These are phyloP conservation scores for Arthrinium puccinioides DNA, from an alignment of 2,329 filamentous ascomycete species.

Conservation along the genomic window DNA sequence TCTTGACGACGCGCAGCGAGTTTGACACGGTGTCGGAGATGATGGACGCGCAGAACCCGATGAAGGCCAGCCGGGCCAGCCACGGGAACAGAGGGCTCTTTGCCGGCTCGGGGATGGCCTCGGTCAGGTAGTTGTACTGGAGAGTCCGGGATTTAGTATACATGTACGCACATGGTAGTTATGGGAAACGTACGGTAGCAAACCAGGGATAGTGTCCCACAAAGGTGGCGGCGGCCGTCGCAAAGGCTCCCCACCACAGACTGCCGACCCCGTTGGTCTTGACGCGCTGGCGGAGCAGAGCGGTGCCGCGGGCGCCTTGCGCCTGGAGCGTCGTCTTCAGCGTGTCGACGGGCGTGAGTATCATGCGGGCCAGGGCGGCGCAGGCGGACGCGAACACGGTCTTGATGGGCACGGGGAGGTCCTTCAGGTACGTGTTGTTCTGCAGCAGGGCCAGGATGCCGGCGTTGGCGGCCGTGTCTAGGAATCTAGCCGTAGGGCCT, in stretches of 20 bases:
- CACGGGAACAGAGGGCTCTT: constrained; percentile 31
- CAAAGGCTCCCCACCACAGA: constrained; percentile 42
- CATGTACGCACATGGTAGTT: neutral
- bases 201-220: constrained; percentile 44
- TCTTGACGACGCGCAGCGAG: constrained; percentile 39
- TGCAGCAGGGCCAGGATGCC: constrained; percentile 39
- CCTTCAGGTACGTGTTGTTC: constrained; percentile 36
- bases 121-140: constrained; percentile 36
- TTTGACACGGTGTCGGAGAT: constrained; percentile 40
- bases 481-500: constrained; percentile 38
- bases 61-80: constrained; percentile 34
- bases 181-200: constrained; percentile 28
- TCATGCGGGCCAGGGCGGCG: constrained; percentile 38
- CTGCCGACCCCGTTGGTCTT: constrained; percentile 36
- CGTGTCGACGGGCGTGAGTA: constrained; percentile 40
- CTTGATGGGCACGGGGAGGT: constrained; percentile 33
- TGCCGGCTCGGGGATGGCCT: constrained; percentile 29
- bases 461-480: constrained; percentile 41
- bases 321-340: constrained; percentile 43
- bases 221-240: constrained; percentile 40
- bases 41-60: constrained; percentile 36
- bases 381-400: constrained; percentile 39
- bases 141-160: neutral
- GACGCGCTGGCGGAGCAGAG: constrained; percentile 34
- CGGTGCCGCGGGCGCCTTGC: constrained; percentile 34